Conservation (phyloP, 2,329 filamentous ascomycete species). For the Pseudogymnoascus sp. region DNA sequence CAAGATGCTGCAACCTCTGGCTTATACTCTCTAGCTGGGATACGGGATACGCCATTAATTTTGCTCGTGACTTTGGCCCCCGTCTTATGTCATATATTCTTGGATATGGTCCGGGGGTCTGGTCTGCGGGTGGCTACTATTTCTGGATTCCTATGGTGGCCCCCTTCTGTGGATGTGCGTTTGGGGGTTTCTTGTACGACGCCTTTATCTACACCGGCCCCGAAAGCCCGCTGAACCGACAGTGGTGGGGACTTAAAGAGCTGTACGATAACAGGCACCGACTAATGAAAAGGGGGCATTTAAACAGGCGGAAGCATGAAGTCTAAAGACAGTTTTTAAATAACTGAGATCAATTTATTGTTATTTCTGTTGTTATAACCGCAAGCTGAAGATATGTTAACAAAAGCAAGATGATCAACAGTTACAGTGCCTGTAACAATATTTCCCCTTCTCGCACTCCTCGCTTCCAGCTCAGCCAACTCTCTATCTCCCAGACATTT, state of each 20-base stretch:
- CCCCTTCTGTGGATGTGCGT: slow-evolving; percentile 56
- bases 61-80: slow-evolving; percentile 66
- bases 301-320: not conserved
- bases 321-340: not conserved
- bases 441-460: no score
- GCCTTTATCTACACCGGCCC: slow-evolving; percentile 59
- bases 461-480: no score
- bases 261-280: slow-evolving; percentile 28
- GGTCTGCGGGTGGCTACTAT: slow-evolving; percentile 61
- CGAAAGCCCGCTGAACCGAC: slow-evolving; percentile 62
- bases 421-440: no score
- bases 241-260: slow-evolving; percentile 55
- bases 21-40: slow-evolving; percentile 47
- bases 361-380: not conserved
- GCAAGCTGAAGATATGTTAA: not conserved
- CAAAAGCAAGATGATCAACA: not conserved
- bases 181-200: slow-evolving; percentile 62
- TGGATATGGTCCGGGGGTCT: slow-evolving; percentile 62
- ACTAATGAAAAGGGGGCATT: not conserved
- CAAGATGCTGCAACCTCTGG: not conserved
- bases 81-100: slow-evolving; percentile 59
- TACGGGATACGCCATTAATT: slow-evolving; percentile 69
- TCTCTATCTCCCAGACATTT: no score
- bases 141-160: slow-evolving; percentile 72
- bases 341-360: not conserved